These are phyloP conservation scores for Fusarium nurragi DNA, from an alignment of 2,329 filamentous ascomycete genomes.

Conservation along the genomic window DNA sequence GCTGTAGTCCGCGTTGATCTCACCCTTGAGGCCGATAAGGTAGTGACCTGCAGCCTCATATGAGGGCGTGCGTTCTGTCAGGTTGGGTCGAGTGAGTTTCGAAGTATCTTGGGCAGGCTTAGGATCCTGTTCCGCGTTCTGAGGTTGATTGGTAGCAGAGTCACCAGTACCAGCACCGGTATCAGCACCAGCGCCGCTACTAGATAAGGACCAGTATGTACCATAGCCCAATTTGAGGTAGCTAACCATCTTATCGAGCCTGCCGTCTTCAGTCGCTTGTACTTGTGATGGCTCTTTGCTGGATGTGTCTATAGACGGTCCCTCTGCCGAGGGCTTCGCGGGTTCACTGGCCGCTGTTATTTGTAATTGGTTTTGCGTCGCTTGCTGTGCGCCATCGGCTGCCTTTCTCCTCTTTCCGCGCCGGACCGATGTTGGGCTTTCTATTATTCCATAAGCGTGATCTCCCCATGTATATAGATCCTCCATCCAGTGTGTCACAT, in stretches of 20 bases:
- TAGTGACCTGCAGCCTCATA: constrained; percentile 60
- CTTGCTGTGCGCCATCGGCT: constrained; percentile 23
- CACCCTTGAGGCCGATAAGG: constrained; percentile 74
- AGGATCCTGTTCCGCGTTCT: constrained; percentile 21
- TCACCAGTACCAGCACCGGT: constrained; percentile 17
- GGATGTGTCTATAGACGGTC: not conserved
- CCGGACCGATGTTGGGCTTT: constrained; percentile 77
- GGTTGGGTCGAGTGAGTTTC: constrained; percentile 17
- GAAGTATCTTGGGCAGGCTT: constrained; percentile 14
- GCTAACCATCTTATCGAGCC: constrained; percentile 66
- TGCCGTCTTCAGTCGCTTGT: constrained; percentile 46
- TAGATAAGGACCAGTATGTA: constrained; percentile 68
- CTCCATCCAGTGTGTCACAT: constrained; percentile 87
- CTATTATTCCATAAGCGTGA: constrained; percentile 83
- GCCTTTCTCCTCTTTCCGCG: constrained; percentile 55
- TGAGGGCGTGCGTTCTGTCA: constrained; percentile 34
- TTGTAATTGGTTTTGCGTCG: not conserved
- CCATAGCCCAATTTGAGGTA: constrained; percentile 75
- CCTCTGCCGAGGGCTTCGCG: not conserved
- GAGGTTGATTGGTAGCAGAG: constrained; percentile 26
- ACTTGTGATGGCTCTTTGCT: constrained; percentile 30
- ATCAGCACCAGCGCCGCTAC: constrained; percentile 20
- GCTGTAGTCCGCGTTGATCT: constrained; percentile 61
- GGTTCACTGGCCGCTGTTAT: not conserved
- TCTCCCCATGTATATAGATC: constrained; percentile 86